Evolutionary conservation across 2,329 filamentous ascomycete genomes (phyloP).

Genomic region (Hypoxylon sp.): DNA sequence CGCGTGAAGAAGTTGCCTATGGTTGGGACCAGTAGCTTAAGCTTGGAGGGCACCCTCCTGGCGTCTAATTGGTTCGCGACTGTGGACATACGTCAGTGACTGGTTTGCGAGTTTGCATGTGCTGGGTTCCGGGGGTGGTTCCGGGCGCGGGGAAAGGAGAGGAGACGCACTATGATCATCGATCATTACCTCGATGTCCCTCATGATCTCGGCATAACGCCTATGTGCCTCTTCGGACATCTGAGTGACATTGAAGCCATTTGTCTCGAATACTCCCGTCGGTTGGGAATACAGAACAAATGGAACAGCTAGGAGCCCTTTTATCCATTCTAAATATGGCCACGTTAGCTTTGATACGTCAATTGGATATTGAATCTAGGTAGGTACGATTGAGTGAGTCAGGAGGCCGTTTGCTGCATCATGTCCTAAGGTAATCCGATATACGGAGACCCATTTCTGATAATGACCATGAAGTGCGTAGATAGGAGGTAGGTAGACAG

Average conservation of each 20-base stretch:
- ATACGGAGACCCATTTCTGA: neutral
- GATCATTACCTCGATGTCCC: constrained; percentile 91
- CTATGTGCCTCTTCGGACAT: constrained; percentile 87
- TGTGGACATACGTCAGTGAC: constrained; percentile 54
- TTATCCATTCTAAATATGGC: constrained; percentile 85
- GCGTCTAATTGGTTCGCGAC: constrained; percentile 78
- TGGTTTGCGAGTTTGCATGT: constrained; percentile 17
- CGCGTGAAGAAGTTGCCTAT: constrained; percentile 96
- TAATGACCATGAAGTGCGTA: neutral
- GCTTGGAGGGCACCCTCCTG: constrained; percentile 82
- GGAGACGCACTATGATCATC: constrained; percentile 83
- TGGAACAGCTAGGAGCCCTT: constrained; percentile 91
- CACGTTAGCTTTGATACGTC: constrained; percentile 31
- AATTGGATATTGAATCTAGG: constrained; percentile 4
- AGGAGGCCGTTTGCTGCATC: constrained; percentile 7
- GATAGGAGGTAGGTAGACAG: constrained; percentile 5
- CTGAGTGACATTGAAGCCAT: constrained; percentile 74
- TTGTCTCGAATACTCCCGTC: constrained; percentile 83
- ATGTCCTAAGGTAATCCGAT: constrained; percentile 28
- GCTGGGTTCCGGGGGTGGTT: constrained; percentile 16
- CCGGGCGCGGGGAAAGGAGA: constrained; percentile 8
- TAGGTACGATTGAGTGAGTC: constrained; percentile 10
- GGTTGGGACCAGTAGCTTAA: constrained; percentile 91
- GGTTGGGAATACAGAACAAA: constrained; percentile 98
- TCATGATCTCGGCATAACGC: constrained; percentile 95